Conservation (phyloP, 2,329 filamentous ascomycete species). For the Magnaporthales sp. region DNA sequence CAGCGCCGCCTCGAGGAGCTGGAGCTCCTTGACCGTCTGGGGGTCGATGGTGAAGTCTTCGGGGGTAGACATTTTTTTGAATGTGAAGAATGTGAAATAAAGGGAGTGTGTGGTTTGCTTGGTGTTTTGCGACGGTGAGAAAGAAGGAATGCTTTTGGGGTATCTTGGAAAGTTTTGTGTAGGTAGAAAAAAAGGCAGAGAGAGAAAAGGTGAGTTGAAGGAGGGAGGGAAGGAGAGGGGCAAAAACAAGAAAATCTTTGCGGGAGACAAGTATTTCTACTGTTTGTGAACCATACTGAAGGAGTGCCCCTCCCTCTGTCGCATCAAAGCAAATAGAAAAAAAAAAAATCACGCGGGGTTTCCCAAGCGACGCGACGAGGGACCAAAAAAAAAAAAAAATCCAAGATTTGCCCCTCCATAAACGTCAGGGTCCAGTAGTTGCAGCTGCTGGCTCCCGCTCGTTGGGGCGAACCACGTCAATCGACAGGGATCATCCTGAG, state of each 20-base stretch:
- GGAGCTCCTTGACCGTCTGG: conserved; percentile 22
- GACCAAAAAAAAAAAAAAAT: neutral
- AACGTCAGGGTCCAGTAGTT: neutral
- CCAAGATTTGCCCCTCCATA: neutral
- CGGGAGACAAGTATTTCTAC: neutral
- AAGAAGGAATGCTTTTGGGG: neutral
- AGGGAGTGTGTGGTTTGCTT: neutral
- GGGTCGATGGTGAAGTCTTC: conserved; percentile 20
- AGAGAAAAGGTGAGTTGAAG: neutral
- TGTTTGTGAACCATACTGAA: neutral
- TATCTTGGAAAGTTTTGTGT: neutral
- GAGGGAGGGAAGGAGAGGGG: neutral
- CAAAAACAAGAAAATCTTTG: neutral
- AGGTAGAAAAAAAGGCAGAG: neutral
- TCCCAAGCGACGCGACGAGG: neutral
- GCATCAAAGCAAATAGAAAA: neutral
- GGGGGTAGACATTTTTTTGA: conserved; percentile 13
- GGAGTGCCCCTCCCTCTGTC: neutral
- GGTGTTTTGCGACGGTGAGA: neutral
- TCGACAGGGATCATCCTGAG: neutral
- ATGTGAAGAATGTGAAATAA: neutral
- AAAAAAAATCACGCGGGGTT: neutral
- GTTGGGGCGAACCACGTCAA: neutral
- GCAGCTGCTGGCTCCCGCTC: neutral
- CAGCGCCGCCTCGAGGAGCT: conserved; percentile 20